Conservation (phyloP, 352 stramenopile species). For the Pythium diclinum region DNA sequence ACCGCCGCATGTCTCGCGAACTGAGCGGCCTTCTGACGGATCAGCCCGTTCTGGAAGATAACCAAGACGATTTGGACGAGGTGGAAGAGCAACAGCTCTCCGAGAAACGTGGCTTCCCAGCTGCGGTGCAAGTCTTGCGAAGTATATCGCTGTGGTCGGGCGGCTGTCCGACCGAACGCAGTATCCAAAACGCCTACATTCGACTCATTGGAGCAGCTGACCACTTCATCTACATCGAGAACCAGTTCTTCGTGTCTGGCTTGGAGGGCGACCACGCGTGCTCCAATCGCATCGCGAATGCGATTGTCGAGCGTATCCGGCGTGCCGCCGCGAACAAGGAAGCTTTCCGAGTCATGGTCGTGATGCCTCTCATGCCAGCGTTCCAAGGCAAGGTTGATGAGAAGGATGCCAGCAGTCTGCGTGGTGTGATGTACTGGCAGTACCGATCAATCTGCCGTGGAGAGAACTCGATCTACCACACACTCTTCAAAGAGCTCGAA, state of each 20-base stretch:
- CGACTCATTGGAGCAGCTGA: slow-evolving; percentile 82
- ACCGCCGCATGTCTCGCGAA: slow-evolving; percentile 19
- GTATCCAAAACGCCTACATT: slow-evolving; percentile 90
- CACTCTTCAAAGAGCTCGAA: slow-evolving; percentile 71
- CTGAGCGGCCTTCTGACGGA: slow-evolving; percentile 7
- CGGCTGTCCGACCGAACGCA: slow-evolving; percentile 75
- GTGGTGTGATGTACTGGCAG: slow-evolving; percentile 87
- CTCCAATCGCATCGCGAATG: slow-evolving; percentile 82
- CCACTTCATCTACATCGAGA: slow-evolving; percentile 93
- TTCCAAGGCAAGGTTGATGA: slow-evolving; percentile 78
- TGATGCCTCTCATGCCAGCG: slow-evolving; percentile 81
- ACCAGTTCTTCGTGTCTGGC: slow-evolving; percentile 88
- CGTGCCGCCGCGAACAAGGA: slow-evolving; percentile 79
- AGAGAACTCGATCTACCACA: slow-evolving; percentile 79
- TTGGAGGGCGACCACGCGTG: slow-evolving; percentile 78
- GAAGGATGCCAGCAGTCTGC: slow-evolving; percentile 78
- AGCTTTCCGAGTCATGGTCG: slow-evolving; percentile 79
- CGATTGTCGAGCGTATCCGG: slow-evolving; percentile 71
- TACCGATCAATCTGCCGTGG: slow-evolving; percentile 83
- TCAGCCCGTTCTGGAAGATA: neutral
- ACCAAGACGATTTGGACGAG: slow-evolving; percentile 28
- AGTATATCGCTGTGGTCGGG: slow-evolving; percentile 83
- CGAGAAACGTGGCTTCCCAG: slow-evolving; percentile 47
- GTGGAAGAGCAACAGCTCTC: slow-evolving; percentile 24
- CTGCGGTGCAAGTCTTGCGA: slow-evolving; percentile 65